Evolutionary conservation across 2,329 filamentous ascomycete genomes (phyloP).

Genomic region (Colletotrichum godetiae): DNA sequence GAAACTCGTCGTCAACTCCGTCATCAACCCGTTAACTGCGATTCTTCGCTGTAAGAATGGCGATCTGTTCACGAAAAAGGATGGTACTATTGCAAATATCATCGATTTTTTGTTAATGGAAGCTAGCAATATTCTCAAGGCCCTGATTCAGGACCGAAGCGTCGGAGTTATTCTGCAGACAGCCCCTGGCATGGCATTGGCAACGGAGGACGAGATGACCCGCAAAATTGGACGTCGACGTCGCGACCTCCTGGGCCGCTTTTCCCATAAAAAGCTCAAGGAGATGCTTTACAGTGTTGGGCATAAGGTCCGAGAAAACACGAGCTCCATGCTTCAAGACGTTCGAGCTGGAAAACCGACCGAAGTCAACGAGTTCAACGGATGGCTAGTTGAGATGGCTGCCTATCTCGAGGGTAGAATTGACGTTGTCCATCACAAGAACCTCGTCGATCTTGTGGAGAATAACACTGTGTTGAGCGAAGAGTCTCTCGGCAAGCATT

Average conservation of each 20-base stretch:
- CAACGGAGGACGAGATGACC: no score
- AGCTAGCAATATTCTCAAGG: slow-evolving; percentile 77
- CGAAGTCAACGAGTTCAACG: slow-evolving; percentile 70
- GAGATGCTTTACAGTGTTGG: slow-evolving; percentile 60
- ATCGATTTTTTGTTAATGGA: slow-evolving; percentile 80
- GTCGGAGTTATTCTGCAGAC: slow-evolving; percentile 50
- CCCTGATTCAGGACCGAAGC: slow-evolving; percentile 68
- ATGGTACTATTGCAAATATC: slow-evolving; percentile 62
- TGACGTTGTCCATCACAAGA: slow-evolving; percentile 52
- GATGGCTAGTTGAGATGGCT: slow-evolving; percentile 64
- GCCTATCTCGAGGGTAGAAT: slow-evolving; percentile 48
- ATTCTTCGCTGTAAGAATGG: slow-evolving; percentile 83
- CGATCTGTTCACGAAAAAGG: slow-evolving; percentile 72
- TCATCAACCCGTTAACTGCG: slow-evolving; percentile 88
- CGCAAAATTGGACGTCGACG: slow-evolving; percentile 13
- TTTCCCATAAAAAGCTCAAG: slow-evolving; percentile 55
- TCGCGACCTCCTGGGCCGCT: slow-evolving; percentile 47
- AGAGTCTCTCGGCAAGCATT: slow-evolving; percentile 45
- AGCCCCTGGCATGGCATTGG: background rate
- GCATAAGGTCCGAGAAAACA: slow-evolving; percentile 62
- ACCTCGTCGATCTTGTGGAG: slow-evolving; percentile 57
- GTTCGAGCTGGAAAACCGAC: slow-evolving; percentile 61
- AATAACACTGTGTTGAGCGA: slow-evolving; percentile 44
- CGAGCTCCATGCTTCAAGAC: slow-evolving; percentile 73
- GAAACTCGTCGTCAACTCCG: slow-evolving; percentile 83